Evolutionary conservation across 192 early-diverging fungal genomes (phyloP).

Genomic region (Coemansia sp.): DNA sequence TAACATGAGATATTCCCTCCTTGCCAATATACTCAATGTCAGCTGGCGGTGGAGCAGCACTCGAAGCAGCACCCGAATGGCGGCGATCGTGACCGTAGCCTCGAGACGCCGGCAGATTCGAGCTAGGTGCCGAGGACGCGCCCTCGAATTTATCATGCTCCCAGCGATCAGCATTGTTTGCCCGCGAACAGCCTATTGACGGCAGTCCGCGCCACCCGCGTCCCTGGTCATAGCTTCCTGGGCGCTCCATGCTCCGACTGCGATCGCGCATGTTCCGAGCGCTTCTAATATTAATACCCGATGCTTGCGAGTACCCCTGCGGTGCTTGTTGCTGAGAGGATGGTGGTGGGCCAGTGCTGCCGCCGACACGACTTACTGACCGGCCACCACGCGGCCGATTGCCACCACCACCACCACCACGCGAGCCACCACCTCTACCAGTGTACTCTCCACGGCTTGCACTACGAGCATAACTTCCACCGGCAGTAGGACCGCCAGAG

Average conservation of each 20-base stretch:
- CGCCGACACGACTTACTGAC: constrained; percentile 37
- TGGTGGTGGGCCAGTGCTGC: background rate
- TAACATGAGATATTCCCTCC: constrained; percentile 54
- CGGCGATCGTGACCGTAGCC: constrained; percentile 22
- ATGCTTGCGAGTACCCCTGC: constrained; percentile 9
- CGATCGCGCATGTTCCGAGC: constrained; percentile 35
- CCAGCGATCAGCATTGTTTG: constrained; percentile 43
- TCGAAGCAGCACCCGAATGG: constrained; percentile 14
- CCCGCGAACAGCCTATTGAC: constrained; percentile 14
- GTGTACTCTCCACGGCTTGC: constrained; percentile 11
- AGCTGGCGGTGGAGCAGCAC: background rate
- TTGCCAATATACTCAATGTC: constrained; percentile 48
- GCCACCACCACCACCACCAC: constrained; percentile 14
- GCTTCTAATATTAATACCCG: constrained; percentile 6
- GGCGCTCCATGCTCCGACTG: constrained; percentile 48
- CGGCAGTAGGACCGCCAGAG: background rate
- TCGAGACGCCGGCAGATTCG: background rate
- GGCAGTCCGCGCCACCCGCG: constrained; percentile 34
- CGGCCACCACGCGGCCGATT: constrained; percentile 25
- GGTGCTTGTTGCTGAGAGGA: constrained; percentile 1
- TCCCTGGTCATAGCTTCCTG: constrained; percentile 32
- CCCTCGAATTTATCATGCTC: constrained; percentile 50
- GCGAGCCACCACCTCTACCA: constrained; percentile 15
- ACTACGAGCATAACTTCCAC: constrained; percentile 5
- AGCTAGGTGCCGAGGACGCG: background rate